Conservation (phyloP, 306 rosid genomes). For the Luffa aegyptiaca region DNA sequence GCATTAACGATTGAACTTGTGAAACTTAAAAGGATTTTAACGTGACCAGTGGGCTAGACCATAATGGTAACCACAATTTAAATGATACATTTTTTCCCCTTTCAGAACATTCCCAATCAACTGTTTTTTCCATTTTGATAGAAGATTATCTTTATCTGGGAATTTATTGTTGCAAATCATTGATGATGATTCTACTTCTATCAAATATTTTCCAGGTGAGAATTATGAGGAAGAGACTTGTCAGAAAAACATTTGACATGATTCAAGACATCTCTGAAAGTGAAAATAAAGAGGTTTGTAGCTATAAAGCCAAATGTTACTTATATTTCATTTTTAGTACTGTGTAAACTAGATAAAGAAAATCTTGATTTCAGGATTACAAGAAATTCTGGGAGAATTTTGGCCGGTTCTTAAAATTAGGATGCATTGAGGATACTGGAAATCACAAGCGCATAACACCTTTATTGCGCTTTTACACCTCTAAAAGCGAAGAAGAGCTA, state of each 20-base stretch:
- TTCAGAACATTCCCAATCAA: not conserved
- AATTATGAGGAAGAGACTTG: constrained; percentile 97
- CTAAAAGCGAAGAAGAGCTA: constrained; percentile 84
- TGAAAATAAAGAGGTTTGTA: constrained; percentile 79
- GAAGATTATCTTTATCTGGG: not conserved
- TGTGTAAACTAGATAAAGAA: constrained; percentile 9
- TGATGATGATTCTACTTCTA: not conserved
- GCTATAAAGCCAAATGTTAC: not conserved
- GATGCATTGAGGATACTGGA: constrained; percentile 86
- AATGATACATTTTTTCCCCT: not conserved
- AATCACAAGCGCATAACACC: constrained; percentile 97
- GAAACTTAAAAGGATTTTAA: not conserved
- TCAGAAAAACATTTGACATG: constrained; percentile 94
- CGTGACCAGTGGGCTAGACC: not conserved
- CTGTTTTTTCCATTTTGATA: not conserved
- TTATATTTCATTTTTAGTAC: constrained; percentile 8
- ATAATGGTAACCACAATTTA: not conserved
- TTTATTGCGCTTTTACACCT: constrained; percentile 74
- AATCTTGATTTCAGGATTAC: constrained; percentile 56
- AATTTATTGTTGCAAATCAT: not conserved
- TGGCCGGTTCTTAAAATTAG: constrained; percentile 84
- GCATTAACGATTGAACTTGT: not conserved
- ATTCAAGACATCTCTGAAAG: constrained; percentile 88
- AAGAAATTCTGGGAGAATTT: constrained; percentile 99
- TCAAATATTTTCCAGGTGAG: constrained; percentile 54